Evolutionary conservation across 2,329 filamentous ascomycete genomes (phyloP), one percentile per base, ranked within the genome.

Genomic region (Trichoderma aggressivum): DNA sequence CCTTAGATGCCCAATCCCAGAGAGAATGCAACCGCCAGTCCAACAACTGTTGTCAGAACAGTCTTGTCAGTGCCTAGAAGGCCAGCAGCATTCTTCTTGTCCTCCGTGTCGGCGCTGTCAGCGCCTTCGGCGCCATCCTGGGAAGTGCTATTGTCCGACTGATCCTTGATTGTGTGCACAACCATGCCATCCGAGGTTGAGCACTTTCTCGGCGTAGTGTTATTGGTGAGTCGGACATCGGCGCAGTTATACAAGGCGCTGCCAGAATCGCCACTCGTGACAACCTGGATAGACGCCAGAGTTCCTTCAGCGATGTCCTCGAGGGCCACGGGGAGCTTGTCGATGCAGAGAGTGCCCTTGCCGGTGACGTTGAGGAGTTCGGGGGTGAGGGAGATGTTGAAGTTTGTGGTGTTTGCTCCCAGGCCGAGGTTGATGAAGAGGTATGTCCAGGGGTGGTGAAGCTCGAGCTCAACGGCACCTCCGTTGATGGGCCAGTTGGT

Each of bases 171-270:
- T 12, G 70, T 68, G 55, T 71, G 72, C 34, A 79, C 76, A 26
- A 82, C 82, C 58, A 92, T 82, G 39, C 86, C 87, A 4, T 77
- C 76, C 0, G 78, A 75, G 26, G 58, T 66, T 4, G 71, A 76
- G 73, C 79, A 80, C 71, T 80, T 79, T 30, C 81, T 77, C 18
- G 86, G 82, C 21, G 84, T 82, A 5, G 87, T 84, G 12, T 82
- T 81, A 65, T 82, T 81, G 36, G 85, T 86, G 82, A 94, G 90
- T 30, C 87, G 90, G 74, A 94, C 88, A 76, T 94, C 92, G 77
- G 91, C 90, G 80, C 92, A 94, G 80, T 90, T 92, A 81, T 93
- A 94, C 36, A 94, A 81, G 18, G 91, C 89, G 50, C 84, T 85
- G 24, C 84, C 86, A 5, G 82, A 83, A 26, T 87, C 83, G 32